Evolutionary conservation across 1,284 basidiomycete genomes (phyloP).

Genomic region (Meripilus lineatus): DNA sequence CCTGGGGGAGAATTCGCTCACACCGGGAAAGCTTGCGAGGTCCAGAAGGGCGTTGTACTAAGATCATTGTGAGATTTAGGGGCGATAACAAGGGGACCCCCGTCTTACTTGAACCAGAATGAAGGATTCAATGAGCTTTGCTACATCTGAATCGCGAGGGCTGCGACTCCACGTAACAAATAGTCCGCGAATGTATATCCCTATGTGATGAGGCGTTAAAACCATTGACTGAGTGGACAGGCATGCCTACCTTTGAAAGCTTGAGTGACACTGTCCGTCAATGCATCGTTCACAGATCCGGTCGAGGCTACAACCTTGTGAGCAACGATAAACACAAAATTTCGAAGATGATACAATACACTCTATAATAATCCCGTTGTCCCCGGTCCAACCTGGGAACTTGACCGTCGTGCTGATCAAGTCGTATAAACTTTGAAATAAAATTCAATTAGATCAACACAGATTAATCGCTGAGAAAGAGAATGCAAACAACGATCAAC

Average conservation of each 20-base stretch:
- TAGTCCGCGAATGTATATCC: conserved; percentile 7
- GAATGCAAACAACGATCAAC: not conserved
- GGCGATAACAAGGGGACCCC: not conserved
- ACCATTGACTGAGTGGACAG: too few species aligned
- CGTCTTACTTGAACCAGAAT: conserved; percentile 6
- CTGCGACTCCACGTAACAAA: conserved; percentile 5
- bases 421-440: not conserved
- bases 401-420: conserved; percentile 3
- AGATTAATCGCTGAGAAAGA: too few species aligned
- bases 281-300: not conserved
- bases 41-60: conserved; percentile 6
- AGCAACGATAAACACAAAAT: not conserved
- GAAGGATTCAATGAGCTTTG: conserved; percentile 4
- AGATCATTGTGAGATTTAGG: not conserved
- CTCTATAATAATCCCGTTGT: conserved; percentile 4
- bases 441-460: too few species aligned
- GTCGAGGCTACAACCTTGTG: not conserved
- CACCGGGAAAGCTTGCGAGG: conserved; percentile 2
- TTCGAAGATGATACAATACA: not conserved
- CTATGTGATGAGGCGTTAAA: too few species aligned
- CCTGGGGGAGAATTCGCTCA: conserved; percentile 2
- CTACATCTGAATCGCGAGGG: not conserved
- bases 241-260: not conserved
- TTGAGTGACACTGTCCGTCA: not conserved
- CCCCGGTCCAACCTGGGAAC: conserved; percentile 2